phyloP scores from a whole-genome alignment of 139 green algal genomes.

The Chlorella sp. region DNA sequence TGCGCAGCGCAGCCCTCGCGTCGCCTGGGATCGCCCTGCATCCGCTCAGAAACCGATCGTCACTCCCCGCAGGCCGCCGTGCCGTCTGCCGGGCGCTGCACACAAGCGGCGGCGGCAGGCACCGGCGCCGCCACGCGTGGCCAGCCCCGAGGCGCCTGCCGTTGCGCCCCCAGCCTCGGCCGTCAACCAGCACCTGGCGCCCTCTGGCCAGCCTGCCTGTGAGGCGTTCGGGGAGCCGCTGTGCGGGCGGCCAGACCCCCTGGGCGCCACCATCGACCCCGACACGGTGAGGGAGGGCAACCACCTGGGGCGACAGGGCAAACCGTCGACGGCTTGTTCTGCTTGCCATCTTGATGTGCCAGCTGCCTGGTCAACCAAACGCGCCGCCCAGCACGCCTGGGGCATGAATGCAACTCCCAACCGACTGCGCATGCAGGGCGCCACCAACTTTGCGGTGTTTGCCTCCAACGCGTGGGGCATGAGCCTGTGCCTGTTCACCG shows the following conservation, averaged over 20 bases:
- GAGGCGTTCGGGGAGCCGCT: slow-evolving; percentile 39
- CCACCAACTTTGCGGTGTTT: slow-evolving; percentile 89
- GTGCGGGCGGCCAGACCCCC: slow-evolving; percentile 40
- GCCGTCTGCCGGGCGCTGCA: neutral
- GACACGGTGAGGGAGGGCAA: slow-evolving; percentile 47
- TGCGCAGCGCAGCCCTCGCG: too few relatives aligned
- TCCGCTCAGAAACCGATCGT: too few relatives aligned
- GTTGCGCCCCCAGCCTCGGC: neutral
- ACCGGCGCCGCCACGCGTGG: neutral
- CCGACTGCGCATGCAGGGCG: slow-evolving; percentile 55
- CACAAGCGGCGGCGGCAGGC: neutral
- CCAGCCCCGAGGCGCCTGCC: slow-evolving; percentile 5
- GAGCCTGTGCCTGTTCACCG: slow-evolving; percentile 86
- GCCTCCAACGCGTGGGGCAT: slow-evolving; percentile 67
- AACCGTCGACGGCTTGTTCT: neutral
- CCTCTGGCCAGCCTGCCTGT: slow-evolving; percentile 35
- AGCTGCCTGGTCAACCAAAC: neutral
- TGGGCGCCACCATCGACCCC: slow-evolving; percentile 49
- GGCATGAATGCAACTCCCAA: too few relatives aligned
- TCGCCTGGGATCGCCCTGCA: too few relatives aligned
- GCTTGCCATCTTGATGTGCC: neutral
- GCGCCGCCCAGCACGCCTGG: neutral
- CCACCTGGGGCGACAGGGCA: too few relatives aligned
- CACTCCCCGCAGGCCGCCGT: neutral
- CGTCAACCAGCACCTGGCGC: neutral